phyloP scores from a whole-genome alignment of 108 stramenopile species.

The Mayamaea pseudoterrestris region DNA sequence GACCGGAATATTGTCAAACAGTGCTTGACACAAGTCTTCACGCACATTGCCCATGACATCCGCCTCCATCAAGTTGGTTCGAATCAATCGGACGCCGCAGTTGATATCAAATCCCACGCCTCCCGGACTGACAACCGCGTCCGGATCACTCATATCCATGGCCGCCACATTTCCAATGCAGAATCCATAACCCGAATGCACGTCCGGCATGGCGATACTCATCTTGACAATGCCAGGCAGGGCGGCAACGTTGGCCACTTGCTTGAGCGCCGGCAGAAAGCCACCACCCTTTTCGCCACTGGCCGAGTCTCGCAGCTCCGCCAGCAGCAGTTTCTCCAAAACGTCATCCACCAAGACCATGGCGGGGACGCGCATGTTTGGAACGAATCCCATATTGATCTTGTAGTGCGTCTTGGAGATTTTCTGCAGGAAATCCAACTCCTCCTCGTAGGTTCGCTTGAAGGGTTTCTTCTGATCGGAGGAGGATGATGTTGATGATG shows the following conservation, averaged over 20 bases:
- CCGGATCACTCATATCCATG: constrained; percentile 73
- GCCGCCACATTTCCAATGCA: constrained; percentile 86
- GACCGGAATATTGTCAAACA: constrained; percentile 81
- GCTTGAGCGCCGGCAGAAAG: constrained; percentile 70
- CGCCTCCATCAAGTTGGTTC: constrained; percentile 62
- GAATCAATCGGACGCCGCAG: constrained; percentile 73
- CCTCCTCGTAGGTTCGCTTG: constrained; percentile 40
- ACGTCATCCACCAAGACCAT: constrained; percentile 50
- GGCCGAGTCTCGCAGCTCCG: not conserved
- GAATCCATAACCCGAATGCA: constrained; percentile 81
- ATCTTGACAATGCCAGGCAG: constrained; percentile 67
- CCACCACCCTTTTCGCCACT: constrained; percentile 21
- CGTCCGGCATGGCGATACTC: constrained; percentile 73
- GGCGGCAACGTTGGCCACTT: constrained; percentile 75
- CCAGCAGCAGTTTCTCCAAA: constrained; percentile 18
- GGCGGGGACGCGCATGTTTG: constrained; percentile 63
- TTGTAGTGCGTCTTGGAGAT: constrained; percentile 22
- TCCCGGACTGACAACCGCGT: constrained; percentile 66
- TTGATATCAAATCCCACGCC: constrained; percentile 78
- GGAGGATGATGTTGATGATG: no score
- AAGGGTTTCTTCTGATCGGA: no score
- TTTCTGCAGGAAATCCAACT: constrained; percentile 37
- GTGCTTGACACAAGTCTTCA: constrained; percentile 49
- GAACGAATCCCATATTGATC: constrained; percentile 56
- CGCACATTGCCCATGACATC: constrained; percentile 31